Conservation (phyloP, 306 rosid genomes). For the Phaseolus lunatus region DNA sequence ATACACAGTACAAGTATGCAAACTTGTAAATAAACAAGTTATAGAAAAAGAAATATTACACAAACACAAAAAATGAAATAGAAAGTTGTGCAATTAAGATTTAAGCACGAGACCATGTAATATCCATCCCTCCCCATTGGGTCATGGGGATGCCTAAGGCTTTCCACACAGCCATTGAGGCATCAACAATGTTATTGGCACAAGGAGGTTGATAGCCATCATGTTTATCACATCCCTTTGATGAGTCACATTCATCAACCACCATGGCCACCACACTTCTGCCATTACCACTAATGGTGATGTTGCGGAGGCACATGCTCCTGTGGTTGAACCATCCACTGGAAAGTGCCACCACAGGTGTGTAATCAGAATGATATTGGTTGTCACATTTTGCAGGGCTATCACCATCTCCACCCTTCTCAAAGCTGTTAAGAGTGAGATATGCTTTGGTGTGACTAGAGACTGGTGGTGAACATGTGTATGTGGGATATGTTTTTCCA, state of each 20-base stretch:
- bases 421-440: constrained; percentile 55
- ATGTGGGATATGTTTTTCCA: constrained; percentile 42
- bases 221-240: constrained; percentile 51
- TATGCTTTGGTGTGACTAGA: constrained; percentile 43
- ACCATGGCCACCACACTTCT: constrained; percentile 57
- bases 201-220: constrained; percentile 59
- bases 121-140: constrained; percentile 43
- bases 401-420: constrained; percentile 55
- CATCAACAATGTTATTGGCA: constrained; percentile 54
- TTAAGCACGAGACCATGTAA: constrained; percentile 32
- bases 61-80: too few species aligned
- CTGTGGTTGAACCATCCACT: constrained; percentile 53
- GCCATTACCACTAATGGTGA: constrained; percentile 50
- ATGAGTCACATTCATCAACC: constrained; percentile 65
- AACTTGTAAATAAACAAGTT: too few species aligned
- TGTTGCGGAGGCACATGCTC: constrained; percentile 49
- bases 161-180: constrained; percentile 50
- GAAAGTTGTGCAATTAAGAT: background rate
- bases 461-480: constrained; percentile 52
- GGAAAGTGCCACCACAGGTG: constrained; percentile 49
- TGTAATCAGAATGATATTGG: constrained; percentile 46
- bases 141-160: constrained; percentile 38
- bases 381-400: constrained; percentile 57
- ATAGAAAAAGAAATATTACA: too few species aligned
- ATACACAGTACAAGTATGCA: too few species aligned